phyloP scores from a whole-genome alignment of 768 basidiomycete genomes.

The Polyporus arcularius region DNA sequence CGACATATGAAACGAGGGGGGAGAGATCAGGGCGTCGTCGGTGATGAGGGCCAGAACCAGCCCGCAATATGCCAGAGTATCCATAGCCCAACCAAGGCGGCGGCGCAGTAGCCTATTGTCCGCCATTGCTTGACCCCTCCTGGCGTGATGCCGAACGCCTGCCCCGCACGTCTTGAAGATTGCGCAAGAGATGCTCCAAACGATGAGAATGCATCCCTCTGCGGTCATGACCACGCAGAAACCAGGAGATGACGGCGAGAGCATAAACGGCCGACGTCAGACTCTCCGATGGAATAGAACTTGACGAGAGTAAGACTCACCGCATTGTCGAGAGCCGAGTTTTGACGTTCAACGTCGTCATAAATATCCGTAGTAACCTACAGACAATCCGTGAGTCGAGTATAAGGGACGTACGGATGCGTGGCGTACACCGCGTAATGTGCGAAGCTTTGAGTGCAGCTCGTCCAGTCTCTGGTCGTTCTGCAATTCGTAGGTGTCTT shows the following conservation, averaged over 20 bases:
- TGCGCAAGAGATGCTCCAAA: slow-evolving; percentile 65
- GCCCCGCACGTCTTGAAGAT: slow-evolving; percentile 67
- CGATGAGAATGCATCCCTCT: slow-evolving; percentile 69
- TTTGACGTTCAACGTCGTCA: slow-evolving; percentile 82
- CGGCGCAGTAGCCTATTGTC: slow-evolving; percentile 62
- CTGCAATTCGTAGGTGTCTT: slow-evolving; percentile 81
- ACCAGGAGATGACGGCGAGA: not conserved
- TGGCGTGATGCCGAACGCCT: slow-evolving; percentile 71
- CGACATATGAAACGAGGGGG: not conserved
- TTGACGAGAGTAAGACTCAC: slow-evolving; percentile 41
- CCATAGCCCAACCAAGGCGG: slow-evolving; percentile 46
- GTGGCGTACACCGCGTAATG: slow-evolving; percentile 68
- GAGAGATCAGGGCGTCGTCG: not conserved
- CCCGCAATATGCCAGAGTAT: slow-evolving; percentile 25
- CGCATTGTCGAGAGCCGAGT: slow-evolving; percentile 73
- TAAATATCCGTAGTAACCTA: slow-evolving; percentile 90
- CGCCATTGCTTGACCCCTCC: slow-evolving; percentile 71
- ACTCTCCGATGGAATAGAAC: not conserved
- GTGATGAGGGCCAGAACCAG: slow-evolving; percentile 26
- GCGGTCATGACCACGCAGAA: not conserved
- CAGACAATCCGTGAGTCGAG: not conserved
- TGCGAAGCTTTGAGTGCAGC: slow-evolving; percentile 81
- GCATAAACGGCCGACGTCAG: not conserved
- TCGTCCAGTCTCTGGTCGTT: slow-evolving; percentile 86
- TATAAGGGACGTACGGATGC: slow-evolving; percentile 1